Conservation (phyloP, 192 early-diverging fungal genomes). For the Podila minutissima region DNA sequence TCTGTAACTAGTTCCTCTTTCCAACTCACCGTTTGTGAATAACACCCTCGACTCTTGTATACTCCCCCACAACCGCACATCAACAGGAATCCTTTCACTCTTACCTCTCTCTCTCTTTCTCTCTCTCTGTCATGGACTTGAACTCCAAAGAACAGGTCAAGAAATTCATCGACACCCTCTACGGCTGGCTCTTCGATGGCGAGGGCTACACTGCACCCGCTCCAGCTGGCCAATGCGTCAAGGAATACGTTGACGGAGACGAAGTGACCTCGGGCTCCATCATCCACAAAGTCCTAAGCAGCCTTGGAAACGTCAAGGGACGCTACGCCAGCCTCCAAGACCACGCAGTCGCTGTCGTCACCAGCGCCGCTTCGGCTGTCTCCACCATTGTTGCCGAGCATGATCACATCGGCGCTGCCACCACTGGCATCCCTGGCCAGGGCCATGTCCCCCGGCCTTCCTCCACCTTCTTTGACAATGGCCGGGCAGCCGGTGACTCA, state of each 20-base stretch:
- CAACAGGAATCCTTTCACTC: not conserved
- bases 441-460: not conserved
- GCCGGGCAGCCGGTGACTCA: not conserved
- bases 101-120: not conserved
- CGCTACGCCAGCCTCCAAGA: not conserved
- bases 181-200: conserved; percentile 25
- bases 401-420: not conserved
- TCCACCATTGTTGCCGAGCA: conserved; percentile 5
- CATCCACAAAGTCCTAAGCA: not conserved
- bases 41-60: not conserved
- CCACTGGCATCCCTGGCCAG: not conserved
- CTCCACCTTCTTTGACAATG: not conserved
- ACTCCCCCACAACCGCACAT: not conserved
- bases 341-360: conserved; percentile 11
- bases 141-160: conserved; percentile 13
- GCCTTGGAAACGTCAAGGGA: not conserved
- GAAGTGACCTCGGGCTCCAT: not conserved
- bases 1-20: not conserved
- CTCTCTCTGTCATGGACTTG: conserved; percentile 2
- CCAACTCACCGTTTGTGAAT: not conserved
- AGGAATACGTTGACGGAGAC: conserved; percentile 4
- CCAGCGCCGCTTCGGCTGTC: conserved; percentile 15
- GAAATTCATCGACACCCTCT: conserved; percentile 21
- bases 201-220: not conserved
- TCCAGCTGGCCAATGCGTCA: conserved; percentile 3